Evolutionary conservation across 306 rosid species (phyloP).

Genomic region (Fragaria iinumae): DNA sequence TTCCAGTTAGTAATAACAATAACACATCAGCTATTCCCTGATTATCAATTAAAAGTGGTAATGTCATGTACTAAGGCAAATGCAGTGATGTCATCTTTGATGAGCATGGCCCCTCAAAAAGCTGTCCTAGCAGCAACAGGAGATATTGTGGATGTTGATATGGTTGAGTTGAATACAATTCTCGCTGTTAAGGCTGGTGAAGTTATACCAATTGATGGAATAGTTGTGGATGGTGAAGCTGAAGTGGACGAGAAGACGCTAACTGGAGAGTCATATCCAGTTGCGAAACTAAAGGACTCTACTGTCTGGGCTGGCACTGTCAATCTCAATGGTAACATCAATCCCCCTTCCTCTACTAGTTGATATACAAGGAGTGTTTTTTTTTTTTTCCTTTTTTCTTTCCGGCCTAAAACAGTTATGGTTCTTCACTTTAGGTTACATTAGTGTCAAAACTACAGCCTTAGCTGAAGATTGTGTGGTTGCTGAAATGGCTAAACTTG

Average conservation of each 20-base stretch:
- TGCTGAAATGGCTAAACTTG: slow-evolving; percentile 92
- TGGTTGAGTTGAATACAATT: slow-evolving; percentile 61
- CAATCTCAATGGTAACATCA: slow-evolving; percentile 67
- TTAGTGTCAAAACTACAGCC: slow-evolving; percentile 77
- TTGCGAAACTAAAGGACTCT: slow-evolving; percentile 65
- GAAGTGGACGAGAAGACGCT: slow-evolving; percentile 89
- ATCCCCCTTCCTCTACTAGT: neutral
- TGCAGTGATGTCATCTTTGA: slow-evolving; percentile 74
- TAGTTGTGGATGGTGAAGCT: slow-evolving; percentile 65
- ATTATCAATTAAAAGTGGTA: neutral
- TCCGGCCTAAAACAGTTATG: neutral
- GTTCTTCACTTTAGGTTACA: slow-evolving; percentile 50
- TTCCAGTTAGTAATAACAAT: neutral
- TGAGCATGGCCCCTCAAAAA: slow-evolving; percentile 79
- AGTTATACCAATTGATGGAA: slow-evolving; percentile 84
- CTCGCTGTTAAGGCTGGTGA: slow-evolving; percentile 91
- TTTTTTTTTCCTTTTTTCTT: too few species aligned
- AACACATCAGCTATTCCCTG: neutral
- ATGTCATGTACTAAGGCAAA: slow-evolving; percentile 55
- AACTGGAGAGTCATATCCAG: slow-evolving; percentile 90
- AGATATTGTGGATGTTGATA: slow-evolving; percentile 66
- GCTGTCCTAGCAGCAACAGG: slow-evolving; percentile 85
- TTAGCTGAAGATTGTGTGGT: slow-evolving; percentile 87
- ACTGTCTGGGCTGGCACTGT: slow-evolving; percentile 91
- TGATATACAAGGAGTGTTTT: neutral